Evolutionary conservation across 1,139 yeast genomes (phyloP).

Genomic region (Nakaseomyces nivariensis): DNA sequence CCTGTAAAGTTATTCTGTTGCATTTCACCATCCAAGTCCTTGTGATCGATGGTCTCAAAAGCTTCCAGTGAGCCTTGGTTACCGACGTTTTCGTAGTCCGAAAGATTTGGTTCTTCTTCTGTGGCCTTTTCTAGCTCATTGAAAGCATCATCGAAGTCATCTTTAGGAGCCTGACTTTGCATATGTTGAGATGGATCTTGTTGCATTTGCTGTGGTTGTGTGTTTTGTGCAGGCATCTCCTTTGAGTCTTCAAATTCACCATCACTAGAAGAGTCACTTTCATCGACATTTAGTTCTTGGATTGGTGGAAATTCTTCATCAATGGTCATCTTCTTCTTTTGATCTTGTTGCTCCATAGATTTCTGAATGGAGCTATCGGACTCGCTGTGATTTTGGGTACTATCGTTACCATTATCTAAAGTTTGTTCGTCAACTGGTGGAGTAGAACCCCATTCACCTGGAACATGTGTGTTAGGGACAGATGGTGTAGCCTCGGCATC

Average conservation of each 20-base stretch:
- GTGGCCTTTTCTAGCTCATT: slow-evolving; percentile 12
- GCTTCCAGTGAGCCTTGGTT: slow-evolving; percentile 17
- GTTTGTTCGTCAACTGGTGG: background rate
- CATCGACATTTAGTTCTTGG: slow-evolving; percentile 51
- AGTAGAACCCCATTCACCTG: slow-evolving; percentile 16
- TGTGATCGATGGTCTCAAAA: slow-evolving; percentile 21
- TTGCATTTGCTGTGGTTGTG: background rate
- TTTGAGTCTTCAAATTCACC: slow-evolving; percentile 24
- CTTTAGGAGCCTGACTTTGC: slow-evolving; percentile 31
- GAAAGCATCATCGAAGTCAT: slow-evolving; percentile 42
- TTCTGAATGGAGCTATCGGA: slow-evolving; percentile 12
- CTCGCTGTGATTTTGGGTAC: slow-evolving; percentile 3
- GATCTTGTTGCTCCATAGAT: slow-evolving; percentile 7
- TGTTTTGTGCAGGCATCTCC: slow-evolving; percentile 7
- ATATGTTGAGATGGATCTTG: slow-evolving; percentile 2
- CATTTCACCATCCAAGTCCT: slow-evolving; percentile 26
- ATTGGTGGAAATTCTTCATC: slow-evolving; percentile 64
- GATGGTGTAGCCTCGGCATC: background rate
- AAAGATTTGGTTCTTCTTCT: slow-evolving; percentile 38
- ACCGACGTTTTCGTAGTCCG: slow-evolving; percentile 7
- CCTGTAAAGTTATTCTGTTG: slow-evolving; percentile 34
- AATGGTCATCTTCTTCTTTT: slow-evolving; percentile 8
- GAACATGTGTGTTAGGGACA: slow-evolving; percentile 8
- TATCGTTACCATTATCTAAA: background rate
- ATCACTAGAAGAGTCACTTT: slow-evolving; percentile 42